Base-by-base conservation (phyloP, 2,329 filamentous ascomycete species). In the Byssothecium circinans region DNA sequence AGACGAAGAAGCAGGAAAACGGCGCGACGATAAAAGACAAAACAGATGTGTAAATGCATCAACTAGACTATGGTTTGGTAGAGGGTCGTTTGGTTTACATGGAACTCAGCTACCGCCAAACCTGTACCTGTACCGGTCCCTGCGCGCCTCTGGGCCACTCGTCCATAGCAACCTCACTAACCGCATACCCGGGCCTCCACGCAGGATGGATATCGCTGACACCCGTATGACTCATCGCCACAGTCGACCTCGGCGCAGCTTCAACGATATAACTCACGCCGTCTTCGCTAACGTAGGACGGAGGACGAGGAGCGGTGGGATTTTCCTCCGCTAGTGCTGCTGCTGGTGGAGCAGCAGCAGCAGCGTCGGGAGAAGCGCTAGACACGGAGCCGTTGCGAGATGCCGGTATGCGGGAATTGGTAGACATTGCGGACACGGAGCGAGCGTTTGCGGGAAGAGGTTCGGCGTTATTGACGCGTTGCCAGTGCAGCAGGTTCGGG, bases 401-500 rank as follows among this genome's bases (percentile, higher is more conserved):
- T 19, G 19, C 15, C 35, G 2, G 18, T 12, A 37, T 18, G 35
- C 17, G 20, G 17, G 1, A 22, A 35, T 12, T 19, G 3, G 17
- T 27, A 11, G 36, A 39, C 17, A 39, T 12, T 15, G 36, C 36
- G 22, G 36, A 39, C 5, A 10, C n/a, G 23, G 36, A 25, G 20
- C 36, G 36, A 7, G 36, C 12, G 4, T 8, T 3, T n/a, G 20
- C 10, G 14, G 20, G 44, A 32, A 18, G 18, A 10, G 25, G 25
- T 23, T 37, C 25, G 17, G 43, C 25, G 15, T 15, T 32, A 1
- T 67, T 61, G 8, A 66, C 87, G 30, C 86, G 82, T 68, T 87
- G 84, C 89, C 89, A 95, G 66, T 88, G 90, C 20, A 95, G 77
- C 12, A 89, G 77, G 62, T 92, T 83, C 1, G 90, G 90, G 61